phyloP scores from a whole-genome alignment of 768 basidiomycete species.

The Pleurotus pulmonarius region DNA sequence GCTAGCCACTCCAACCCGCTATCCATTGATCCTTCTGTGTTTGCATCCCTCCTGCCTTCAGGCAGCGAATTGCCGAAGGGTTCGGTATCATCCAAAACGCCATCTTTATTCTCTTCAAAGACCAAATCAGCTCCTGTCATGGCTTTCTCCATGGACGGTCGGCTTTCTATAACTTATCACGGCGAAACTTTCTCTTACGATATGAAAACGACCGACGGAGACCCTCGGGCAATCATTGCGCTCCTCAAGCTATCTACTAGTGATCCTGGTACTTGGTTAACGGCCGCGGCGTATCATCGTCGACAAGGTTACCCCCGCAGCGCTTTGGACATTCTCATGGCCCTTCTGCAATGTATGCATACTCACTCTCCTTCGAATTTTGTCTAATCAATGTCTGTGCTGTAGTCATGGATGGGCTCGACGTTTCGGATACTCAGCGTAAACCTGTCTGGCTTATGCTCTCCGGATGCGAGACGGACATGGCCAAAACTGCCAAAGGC shows the following conservation, averaged over 20 bases:
- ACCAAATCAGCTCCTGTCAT: slow-evolving; percentile 7
- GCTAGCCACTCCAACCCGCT: not conserved
- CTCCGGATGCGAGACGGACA: slow-evolving; percentile 50
- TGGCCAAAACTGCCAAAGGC: slow-evolving; percentile 29
- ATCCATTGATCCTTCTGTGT: not conserved
- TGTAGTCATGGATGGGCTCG: slow-evolving; percentile 32
- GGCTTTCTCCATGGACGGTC: slow-evolving; percentile 18
- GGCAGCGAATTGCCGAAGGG: no score
- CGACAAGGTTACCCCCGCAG: slow-evolving; percentile 39
- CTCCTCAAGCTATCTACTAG: slow-evolving; percentile 40
- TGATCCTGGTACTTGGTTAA: slow-evolving; percentile 54
- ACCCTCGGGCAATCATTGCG: slow-evolving; percentile 41
- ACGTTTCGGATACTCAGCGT: slow-evolving; percentile 32
- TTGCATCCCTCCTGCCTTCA: not conserved
- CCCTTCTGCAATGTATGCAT: slow-evolving; percentile 44
- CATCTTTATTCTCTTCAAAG: not conserved
- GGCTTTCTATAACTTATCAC: slow-evolving; percentile 30
- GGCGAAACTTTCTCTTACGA: slow-evolving; percentile 40
- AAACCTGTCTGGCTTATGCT: slow-evolving; percentile 51
- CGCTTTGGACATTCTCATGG: slow-evolving; percentile 38
- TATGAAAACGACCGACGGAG: slow-evolving; percentile 36
- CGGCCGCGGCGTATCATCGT: slow-evolving; percentile 51
- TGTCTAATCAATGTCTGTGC: slow-evolving; percentile 4
- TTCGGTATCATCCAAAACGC: not conserved
- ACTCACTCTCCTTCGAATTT: not conserved